These are phyloP conservation scores for Juglanconis oblonga DNA, from an alignment of 2,329 filamentous ascomycete species.

Conservation along the genomic window DNA sequence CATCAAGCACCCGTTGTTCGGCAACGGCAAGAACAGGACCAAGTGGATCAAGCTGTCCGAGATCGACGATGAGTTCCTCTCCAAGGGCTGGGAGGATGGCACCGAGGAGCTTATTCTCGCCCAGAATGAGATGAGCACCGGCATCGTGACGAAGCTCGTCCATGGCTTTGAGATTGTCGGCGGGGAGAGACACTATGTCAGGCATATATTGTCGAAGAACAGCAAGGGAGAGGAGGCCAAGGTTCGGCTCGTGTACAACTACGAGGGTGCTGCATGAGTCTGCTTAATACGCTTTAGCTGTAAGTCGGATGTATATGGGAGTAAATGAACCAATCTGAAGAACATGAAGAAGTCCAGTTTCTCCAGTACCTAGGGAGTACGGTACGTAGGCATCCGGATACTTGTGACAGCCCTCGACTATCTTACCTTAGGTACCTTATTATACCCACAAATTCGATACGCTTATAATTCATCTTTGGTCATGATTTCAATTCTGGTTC, in stretches of 20 bases:
- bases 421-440: too few relatives aligned
- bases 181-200: constrained; percentile 13
- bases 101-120: constrained; percentile 18
- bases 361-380: too few relatives aligned
- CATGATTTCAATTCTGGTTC: too few relatives aligned
- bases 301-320: too few relatives aligned
- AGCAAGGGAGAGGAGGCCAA: constrained; percentile 14
- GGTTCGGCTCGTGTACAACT: constrained; percentile 18
- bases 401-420: too few relatives aligned
- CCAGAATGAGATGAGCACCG: constrained; percentile 18
- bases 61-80: constrained; percentile 19
- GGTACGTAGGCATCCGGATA: too few relatives aligned
- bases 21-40: constrained; percentile 20
- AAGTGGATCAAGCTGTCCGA: constrained; percentile 16
- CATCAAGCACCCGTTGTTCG: constrained; percentile 21
- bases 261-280: constrained; percentile 3
- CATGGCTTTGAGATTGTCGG: constrained; percentile 12
- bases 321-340: too few relatives aligned
- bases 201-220: constrained; percentile 9
- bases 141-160: constrained; percentile 15
- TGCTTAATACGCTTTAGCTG: background rate
- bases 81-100: constrained; percentile 21
- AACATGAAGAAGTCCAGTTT: too few relatives aligned
- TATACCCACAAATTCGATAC: too few relatives aligned
- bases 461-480: too few relatives aligned